Percentiles rank a stretch among this genome's conserved stretches.
phyloP scores from a whole-genome alignment of 2,329 filamentous ascomycete genomes.

The Epichloe brachyelytri region DNA sequence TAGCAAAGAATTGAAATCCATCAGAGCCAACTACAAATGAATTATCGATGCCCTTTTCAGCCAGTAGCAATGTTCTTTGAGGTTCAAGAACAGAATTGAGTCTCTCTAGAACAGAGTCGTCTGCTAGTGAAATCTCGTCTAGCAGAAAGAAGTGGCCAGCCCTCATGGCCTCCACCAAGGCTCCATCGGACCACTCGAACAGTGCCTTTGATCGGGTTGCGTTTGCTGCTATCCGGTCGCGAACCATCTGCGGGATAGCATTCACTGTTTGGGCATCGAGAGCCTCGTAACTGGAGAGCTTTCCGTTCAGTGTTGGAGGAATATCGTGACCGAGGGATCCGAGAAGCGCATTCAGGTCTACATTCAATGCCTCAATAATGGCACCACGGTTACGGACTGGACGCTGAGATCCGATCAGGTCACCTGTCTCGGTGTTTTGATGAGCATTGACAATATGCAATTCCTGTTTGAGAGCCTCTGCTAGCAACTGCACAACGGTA shows the following conservation, averaged over 20 bases:
- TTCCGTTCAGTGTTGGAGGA: slow-evolving; percentile 34
- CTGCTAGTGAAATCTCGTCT: slow-evolving; percentile 93
- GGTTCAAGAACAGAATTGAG: slow-evolving; percentile 95
- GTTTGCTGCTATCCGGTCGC: slow-evolving; percentile 32
- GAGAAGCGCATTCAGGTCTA: slow-evolving; percentile 43
- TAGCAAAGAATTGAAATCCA: slow-evolving; percentile 92
- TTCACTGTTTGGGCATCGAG: slow-evolving; percentile 34
- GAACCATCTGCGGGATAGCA: slow-evolving; percentile 35
- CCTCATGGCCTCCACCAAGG: slow-evolving; percentile 87
- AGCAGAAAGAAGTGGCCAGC: slow-evolving; percentile 81
- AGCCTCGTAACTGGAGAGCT: slow-evolving; percentile 43
- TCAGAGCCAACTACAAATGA: slow-evolving; percentile 62
- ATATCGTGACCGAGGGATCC: slow-evolving; percentile 25
- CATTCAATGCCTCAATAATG: slow-evolving; percentile 51
- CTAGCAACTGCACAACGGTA: slow-evolving; percentile 84
- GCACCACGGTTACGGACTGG: slow-evolving; percentile 75
- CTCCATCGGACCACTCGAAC: slow-evolving; percentile 95
- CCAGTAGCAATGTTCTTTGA: slow-evolving; percentile 70
- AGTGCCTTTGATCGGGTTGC: slow-evolving; percentile 62
- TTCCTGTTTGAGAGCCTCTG: slow-evolving; percentile 62
- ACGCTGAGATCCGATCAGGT: slow-evolving; percentile 89
- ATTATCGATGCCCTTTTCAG: slow-evolving; percentile 82
- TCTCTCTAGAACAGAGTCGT: slow-evolving; percentile 91
- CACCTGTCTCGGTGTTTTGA: slow-evolving; percentile 94
- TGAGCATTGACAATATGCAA: slow-evolving; percentile 92